Evolutionary conservation across 306 rosid genomes (phyloP).

Genomic region (Lotus japonicus): DNA sequence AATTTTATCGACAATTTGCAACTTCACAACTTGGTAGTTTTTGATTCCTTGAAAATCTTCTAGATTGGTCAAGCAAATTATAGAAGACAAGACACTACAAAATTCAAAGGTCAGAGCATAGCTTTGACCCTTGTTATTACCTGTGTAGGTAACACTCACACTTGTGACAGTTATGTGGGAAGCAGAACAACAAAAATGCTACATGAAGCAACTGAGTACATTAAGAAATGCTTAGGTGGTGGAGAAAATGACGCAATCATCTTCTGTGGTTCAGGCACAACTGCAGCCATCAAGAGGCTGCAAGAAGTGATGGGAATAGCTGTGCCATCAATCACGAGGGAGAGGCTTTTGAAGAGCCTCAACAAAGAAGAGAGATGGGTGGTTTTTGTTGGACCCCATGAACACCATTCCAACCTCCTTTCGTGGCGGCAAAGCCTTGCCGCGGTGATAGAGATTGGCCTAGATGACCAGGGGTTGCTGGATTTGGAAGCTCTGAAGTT

Average conservation of each 20-base stretch:
- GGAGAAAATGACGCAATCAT: slow-evolving; percentile 50
- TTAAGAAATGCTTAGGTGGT: slow-evolving; percentile 69
- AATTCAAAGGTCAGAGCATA: neutral
- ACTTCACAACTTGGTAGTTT: too few relatives aligned
- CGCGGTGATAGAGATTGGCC: slow-evolving; percentile 66
- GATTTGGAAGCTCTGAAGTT: slow-evolving; percentile 46
- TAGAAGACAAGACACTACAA: neutral
- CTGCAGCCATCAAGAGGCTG: slow-evolving; percentile 72
- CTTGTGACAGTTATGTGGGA: slow-evolving; percentile 77
- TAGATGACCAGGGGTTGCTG: slow-evolving; percentile 48
- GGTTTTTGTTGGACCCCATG: slow-evolving; percentile 83
- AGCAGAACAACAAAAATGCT: slow-evolving; percentile 57
- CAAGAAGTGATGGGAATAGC: slow-evolving; percentile 84
- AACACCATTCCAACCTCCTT: slow-evolving; percentile 89
- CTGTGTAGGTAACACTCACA: slow-evolving; percentile 64
- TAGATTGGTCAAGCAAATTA: neutral
- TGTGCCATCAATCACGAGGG: slow-evolving; percentile 58
- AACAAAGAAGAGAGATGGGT: slow-evolving; percentile 62
- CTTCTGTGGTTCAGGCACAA: slow-evolving; percentile 76
- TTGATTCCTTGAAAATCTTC: neutral
- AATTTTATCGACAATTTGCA: too few relatives aligned
- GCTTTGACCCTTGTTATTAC: neutral
- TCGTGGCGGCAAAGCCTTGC: slow-evolving; percentile 88
- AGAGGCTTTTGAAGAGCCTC: slow-evolving; percentile 29
- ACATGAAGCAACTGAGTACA: slow-evolving; percentile 47